phyloP scores from a whole-genome alignment of 768 basidiomycete species.

The Amanita brunnescens region DNA sequence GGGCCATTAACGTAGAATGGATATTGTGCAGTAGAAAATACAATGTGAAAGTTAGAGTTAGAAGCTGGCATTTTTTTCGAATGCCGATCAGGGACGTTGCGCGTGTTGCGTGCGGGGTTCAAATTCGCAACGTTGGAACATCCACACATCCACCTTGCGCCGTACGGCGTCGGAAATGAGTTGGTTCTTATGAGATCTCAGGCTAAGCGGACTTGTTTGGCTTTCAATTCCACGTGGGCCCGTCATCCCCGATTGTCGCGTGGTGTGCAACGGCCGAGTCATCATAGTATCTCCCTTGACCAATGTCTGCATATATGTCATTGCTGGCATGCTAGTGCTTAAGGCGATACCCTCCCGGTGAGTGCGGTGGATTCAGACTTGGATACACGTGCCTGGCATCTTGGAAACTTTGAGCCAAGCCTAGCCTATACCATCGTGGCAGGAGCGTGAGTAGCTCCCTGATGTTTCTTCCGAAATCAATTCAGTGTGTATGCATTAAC shows the following conservation, averaged over 20 bases:
- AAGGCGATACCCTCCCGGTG: background rate
- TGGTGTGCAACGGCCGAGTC: background rate
- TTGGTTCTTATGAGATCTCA: background rate
- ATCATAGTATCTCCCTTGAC: background rate
- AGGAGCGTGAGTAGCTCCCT: background rate
- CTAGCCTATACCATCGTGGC: background rate
- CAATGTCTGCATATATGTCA: conserved; percentile 1
- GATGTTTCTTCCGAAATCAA: background rate
- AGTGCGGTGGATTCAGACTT: background rate
- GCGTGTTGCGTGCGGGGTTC: background rate
- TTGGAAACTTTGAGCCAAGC: background rate
- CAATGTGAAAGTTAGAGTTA: background rate
- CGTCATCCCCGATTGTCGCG: background rate
- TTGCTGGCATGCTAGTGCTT: background rate
- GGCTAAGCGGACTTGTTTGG: background rate
- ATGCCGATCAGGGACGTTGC: conserved; percentile 5
- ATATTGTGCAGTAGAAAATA: background rate
- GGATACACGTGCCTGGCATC: background rate
- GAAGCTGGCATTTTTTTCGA: too few relatives aligned
- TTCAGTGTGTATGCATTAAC: background rate
- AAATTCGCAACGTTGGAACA: background rate
- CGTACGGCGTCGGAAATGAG: conserved; percentile 2
- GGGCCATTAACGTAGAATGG: background rate
- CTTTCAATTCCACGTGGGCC: background rate
- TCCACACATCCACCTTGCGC: background rate